Percentiles rank a stretch among this genome's conserved stretches.
Evolutionary conservation across 148 eudicot species (phyloP).

Genomic region (Nepenthes mirabilis): DNA sequence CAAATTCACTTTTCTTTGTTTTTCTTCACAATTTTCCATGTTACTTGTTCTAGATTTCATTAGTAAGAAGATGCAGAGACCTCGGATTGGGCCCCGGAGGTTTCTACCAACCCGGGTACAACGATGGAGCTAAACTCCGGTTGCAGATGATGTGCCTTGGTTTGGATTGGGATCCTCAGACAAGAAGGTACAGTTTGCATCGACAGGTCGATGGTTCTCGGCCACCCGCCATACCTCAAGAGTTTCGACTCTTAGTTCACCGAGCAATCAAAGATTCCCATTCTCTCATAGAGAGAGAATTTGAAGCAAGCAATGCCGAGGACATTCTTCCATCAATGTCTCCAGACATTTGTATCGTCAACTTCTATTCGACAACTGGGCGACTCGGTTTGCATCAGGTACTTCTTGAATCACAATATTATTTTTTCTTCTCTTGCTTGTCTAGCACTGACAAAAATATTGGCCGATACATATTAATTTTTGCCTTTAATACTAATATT

Average conservation of each 20-base stretch:
- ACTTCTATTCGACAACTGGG: slow-evolving; percentile 47
- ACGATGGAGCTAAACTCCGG: slow-evolving; percentile 46
- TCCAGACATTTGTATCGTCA: slow-evolving; percentile 57
- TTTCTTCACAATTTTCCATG: not conserved
- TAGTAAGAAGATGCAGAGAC: slow-evolving; percentile 26
- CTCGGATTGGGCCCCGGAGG: slow-evolving; percentile 56
- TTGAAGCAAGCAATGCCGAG: slow-evolving; percentile 10
- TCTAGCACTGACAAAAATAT: no score
- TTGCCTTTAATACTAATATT: no score
- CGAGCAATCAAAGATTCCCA: slow-evolving; percentile 35
- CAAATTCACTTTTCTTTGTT: not conserved
- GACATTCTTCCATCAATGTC: slow-evolving; percentile 39
- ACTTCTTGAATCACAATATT: not conserved
- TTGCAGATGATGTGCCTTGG: slow-evolving; percentile 70
- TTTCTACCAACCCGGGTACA: slow-evolving; percentile 51
- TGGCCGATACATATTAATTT: no score
- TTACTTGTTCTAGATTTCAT: not conserved
- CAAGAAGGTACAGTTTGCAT: slow-evolving; percentile 18
- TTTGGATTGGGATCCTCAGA: slow-evolving; percentile 54
- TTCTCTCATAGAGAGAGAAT: slow-evolving; percentile 13
- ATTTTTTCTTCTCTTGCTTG: no score
- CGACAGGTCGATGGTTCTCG: slow-evolving; percentile 24
- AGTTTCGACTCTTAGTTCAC: slow-evolving; percentile 25
- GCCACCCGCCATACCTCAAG: slow-evolving; percentile 34
- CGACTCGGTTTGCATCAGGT: slow-evolving; percentile 79